Base-by-base conservation (phyloP, 768 basidiomycete species). In the Mycena maculata region DNA sequence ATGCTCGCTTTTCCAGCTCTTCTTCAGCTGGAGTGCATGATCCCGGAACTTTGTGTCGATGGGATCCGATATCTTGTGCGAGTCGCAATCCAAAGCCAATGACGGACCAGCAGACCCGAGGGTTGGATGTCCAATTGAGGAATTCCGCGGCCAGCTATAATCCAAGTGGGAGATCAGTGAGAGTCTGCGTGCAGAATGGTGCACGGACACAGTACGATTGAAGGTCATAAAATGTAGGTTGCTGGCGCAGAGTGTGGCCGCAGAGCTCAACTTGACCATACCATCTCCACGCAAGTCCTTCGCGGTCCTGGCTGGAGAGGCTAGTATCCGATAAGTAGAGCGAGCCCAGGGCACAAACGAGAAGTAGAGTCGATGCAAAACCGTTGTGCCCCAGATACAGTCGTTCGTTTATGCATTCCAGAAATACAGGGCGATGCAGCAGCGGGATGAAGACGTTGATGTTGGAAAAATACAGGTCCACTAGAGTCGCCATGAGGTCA, bases 391-490 rank as follows among this genome's bases (percentile, higher is more conserved):
- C 73, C 12, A 78, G 59, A 68, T 87, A 83, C 5, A 82, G 68
- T 0, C 79, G 78, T 5, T 80, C 74, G 3, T 58, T 63, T 38
- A 85, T 68, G 39, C 80, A 75, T 12, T 74, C 71, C 33, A 84
- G 77, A 63, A 90, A 90, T 20, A 79, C 79, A 0, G 82, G 82
- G 0, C 82, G 80, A 65, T 90, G 88, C 9, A 91, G 73, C 1
- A 90, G 72, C 0, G 88, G 87, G 1, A 79, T 64, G 28, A 80
- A 68, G 5, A 68, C 39, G 65, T 88, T 84, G 63, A 77, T 25
- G 39, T 79, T 53, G 0, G 55, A 60, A 71, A 91, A 91, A 67
- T 85, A 89, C 20, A 82, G 75, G 33, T 86, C 78, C 50, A 89
- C 76, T 20, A 91, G 77, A 0, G 53, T 33, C 9, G 57, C 47